A percentile compares a stretch with the other conserved stretches of the same genome.
Conservation (phyloP, 2,329 filamentous ascomycete genomes). For the Diaporthe australafricana region DNA sequence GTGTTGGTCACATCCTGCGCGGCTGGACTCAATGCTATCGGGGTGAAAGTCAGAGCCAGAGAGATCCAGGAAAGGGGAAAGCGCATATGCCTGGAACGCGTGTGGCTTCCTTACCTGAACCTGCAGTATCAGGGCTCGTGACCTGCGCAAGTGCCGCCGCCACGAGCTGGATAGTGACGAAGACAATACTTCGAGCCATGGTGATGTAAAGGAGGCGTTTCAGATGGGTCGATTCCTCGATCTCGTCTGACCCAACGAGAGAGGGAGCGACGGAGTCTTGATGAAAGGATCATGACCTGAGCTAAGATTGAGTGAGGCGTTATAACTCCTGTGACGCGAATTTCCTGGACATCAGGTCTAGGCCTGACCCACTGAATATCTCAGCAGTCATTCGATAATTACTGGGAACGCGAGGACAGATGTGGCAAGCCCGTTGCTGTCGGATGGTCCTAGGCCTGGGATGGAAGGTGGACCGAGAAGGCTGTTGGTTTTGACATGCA, state of each 20-base stretch:
- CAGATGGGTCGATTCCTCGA: background rate
- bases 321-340: background rate
- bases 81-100: background rate
- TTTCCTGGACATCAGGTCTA: background rate
- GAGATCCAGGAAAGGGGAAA: background rate
- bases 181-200: background rate
- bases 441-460: constrained; percentile 13
- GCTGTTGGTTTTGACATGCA: constrained; percentile 5
- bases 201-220: background rate
- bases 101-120: background rate
- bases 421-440: background rate
- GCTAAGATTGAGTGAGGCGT: background rate
- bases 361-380: constrained; percentile 1
- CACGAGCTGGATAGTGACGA: background rate
- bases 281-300: background rate
- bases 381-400: background rate
- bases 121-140: background rate
- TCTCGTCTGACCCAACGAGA: background rate
- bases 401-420: background rate
- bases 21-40: background rate
- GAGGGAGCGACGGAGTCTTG: background rate
- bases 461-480: constrained; percentile 11
- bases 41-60: background rate
- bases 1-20: background rate
- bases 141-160: background rate